These are phyloP conservation scores for Globisporangium mamillatum DNA, from an alignment of 352 stramenopile genomes.

Conservation along the genomic window DNA sequence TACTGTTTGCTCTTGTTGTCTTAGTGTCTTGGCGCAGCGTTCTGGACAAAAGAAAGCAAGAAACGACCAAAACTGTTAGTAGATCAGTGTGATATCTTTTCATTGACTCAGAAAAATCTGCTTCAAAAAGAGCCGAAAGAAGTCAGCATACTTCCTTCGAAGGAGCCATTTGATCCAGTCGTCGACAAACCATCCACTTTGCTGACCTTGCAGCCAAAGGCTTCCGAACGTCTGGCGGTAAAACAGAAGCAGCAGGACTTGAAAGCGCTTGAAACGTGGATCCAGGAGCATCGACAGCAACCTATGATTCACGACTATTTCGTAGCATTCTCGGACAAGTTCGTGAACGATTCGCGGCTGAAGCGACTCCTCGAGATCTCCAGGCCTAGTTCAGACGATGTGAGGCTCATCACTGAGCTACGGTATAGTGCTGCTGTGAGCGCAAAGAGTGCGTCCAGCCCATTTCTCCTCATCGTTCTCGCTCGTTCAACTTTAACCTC, in stretches of 20 bases:
- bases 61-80: conserved; percentile 27
- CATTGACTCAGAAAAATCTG: conserved; percentile 18
- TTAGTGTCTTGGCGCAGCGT: conserved; percentile 36
- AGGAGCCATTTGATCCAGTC: conserved; percentile 7
- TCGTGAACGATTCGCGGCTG: conserved; percentile 8
- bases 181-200: neutral
- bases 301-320: conserved; percentile 8
- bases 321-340: conserved; percentile 14
- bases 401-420: conserved; percentile 32
- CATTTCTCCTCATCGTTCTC: neutral
- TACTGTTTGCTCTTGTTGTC: neutral
- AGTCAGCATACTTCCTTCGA: neutral
- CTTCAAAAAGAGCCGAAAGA: conserved; percentile 5
- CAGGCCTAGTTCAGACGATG: conserved; percentile 13
- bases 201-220: conserved; percentile 5
- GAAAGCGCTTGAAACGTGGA: conserved; percentile 14
- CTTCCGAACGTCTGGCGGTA: conserved; percentile 19
- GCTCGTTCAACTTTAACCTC: neutral
- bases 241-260: conserved; percentile 19
- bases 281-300: conserved; percentile 12
- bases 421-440: conserved; percentile 33
- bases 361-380: conserved; percentile 12
- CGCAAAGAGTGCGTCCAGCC: conserved; percentile 30
- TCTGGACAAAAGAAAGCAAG: conserved; percentile 37
- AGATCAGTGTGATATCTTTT: conserved; percentile 28